Evolutionary conservation across 2,329 filamentous ascomycete genomes (phyloP), one percentile per base, ranked within the genome.

Genomic region (Fusarium torreyae): DNA sequence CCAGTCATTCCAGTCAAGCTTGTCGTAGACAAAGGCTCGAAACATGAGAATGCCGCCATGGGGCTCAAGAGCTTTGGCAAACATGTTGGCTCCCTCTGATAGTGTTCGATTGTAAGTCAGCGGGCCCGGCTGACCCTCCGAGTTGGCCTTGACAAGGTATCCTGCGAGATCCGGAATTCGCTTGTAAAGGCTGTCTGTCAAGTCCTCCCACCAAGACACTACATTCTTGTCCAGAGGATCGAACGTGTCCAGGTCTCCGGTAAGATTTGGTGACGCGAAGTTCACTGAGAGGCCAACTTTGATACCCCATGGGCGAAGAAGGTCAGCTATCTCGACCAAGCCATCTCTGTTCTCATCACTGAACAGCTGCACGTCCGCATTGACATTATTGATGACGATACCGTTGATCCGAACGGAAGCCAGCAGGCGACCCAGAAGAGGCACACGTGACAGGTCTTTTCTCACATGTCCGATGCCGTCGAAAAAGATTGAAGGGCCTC

Each of bases 131-230:
- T 93, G 89, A 3, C 90, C 91, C 77, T 93, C 91, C 0, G 89
- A 91, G 75, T 91, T 90, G 10, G 90, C 91, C 75, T 93, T 93
- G 66, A 92, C 85, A 5, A 92, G 82, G 69, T 90, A 92, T 0
- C 91, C 91, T 3, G 86, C 87, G 76, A 93, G 82, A 70, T 93
- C 91, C 0, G 91, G 91, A 3, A 93, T 84, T 3, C 82, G 78
- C 7, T 79, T 63, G 71, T 92, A 92, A 8, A 93, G 79, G 28
- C 85, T 78, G 44, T 86, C 79, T 0, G 90, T 91, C 46, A 88
- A 83, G 44, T 86, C 82, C 1, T 81, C 76, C 91, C 91, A 93
- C 85, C 87, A 93, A 2, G 80, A 68, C 57, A 91, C 83, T 6
- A 92, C 91, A 0, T 69, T 73, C 5, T 82, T 68, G 62, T 92